A percentile compares a stretch with the other conserved stretches of the same genome.
Conservation (phyloP, 768 basidiomycete species). For the Agaricus subrufescens region DNA sequence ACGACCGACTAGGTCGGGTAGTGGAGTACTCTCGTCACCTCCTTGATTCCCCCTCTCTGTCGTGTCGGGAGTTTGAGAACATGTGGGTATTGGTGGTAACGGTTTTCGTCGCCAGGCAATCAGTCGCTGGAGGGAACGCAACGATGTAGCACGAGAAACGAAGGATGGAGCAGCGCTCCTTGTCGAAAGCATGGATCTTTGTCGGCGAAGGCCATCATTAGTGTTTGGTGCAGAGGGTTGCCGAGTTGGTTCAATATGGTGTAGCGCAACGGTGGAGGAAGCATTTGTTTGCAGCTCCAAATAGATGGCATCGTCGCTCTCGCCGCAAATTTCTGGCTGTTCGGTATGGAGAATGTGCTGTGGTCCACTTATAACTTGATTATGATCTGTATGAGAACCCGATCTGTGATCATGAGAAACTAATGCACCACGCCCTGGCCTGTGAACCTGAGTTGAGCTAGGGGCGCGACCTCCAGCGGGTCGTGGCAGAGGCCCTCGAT, state of each 20-base stretch:
- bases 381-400: background rate
- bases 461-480: conserved; percentile 2
- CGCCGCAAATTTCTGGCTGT: background rate
- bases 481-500: background rate
- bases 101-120: conserved; percentile 49
- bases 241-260: background rate
- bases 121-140: conserved; percentile 27
- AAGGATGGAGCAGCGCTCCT: conserved; percentile 47
- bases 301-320: background rate
- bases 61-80: conserved; percentile 40
- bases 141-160: conserved; percentile 42
- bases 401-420: background rate
- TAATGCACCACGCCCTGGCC: background rate
- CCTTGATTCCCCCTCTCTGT: conserved; percentile 36
- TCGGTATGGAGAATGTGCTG: background rate
- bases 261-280: background rate
- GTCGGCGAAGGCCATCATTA: conserved; percentile 13
- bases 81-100: conserved; percentile 53
- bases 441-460: background rate
- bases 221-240: background rate
- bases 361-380: background rate
- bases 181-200: conserved; percentile 40
- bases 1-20: conserved; percentile 49
- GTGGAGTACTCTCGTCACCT: conserved; percentile 41
- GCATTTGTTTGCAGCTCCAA: background rate